Evolutionary conservation across 225 moss, liverwort and hornwort species (phyloP), one percentile per base, ranked within the genome.

Genomic region (Physcomitrellopsis africana): DNA sequence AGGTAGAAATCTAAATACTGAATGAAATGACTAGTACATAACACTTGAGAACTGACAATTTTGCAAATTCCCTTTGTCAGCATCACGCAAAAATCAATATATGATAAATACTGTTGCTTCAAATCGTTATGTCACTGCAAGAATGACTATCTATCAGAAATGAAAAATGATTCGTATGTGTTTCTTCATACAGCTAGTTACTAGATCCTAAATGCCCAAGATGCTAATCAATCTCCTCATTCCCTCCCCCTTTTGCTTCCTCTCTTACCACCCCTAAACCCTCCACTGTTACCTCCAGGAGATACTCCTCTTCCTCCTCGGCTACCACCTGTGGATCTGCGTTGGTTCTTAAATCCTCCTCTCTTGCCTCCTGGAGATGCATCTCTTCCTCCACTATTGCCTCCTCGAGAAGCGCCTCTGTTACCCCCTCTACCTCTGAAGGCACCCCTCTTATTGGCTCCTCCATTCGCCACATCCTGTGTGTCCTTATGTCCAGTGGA

Each of bases 221-320:
- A 11, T 24, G 26, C 42, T 54, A 60, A 52, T 59, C 57, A 47
- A 23, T 27, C 51, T 24, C 60, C 64, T 69, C 65, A 63, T 59
- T 19, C 44, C 16, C 74, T 68, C n/a, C 81, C 49, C 72, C 78
- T 72, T 13, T 15, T 23, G 47, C 20, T 48, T 23, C 67, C 56
- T 9, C 51, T 44, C 20, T 49, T 46, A 19, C 74, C 69, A 23
- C 77, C 81, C 45, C 81, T 63, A 55, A 75, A 68, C 20, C 78
- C 78, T 69, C 79, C 82, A 76, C 85, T 79, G 46, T 11, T 59
- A n/a, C 76, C 58, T 46, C 71, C 75, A 1, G 51, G 41, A 8
- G 78, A 69, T 0, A 11, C 74, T 18, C 74, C 78, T 52, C 82
- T 73, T 9, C 66, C 61, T 19, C 79, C 77, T 43, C 69, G 53